Conservation (phyloP, 208 protist species). For the Wallacemonas sp. region DNA sequence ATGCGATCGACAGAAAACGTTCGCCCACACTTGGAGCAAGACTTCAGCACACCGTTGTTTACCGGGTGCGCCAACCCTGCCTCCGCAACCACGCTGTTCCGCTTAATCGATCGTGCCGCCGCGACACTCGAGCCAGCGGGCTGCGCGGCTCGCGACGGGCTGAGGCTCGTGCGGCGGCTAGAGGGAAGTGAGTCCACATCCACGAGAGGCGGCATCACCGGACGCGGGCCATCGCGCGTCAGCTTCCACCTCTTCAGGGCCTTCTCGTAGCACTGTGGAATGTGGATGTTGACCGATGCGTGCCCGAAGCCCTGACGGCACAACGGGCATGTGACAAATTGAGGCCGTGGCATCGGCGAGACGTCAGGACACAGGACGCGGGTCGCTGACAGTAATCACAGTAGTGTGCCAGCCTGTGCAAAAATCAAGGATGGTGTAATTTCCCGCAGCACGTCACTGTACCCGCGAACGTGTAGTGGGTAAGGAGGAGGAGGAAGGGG, state of each 20-base stretch:
- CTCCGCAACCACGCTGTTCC: slow-evolving; percentile 23
- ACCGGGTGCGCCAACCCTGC: slow-evolving; percentile 10
- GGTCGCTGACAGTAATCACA: no score
- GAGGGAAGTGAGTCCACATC: slow-evolving; percentile 6
- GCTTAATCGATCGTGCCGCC: slow-evolving; percentile 46
- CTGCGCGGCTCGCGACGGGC: slow-evolving; percentile 14
- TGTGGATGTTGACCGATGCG: slow-evolving; percentile 84
- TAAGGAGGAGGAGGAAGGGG: neutral
- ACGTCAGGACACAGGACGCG: no score
- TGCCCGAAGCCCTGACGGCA: slow-evolving; percentile 83
- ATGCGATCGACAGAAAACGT: slow-evolving; percentile 90
- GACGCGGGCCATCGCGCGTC: slow-evolving; percentile 70
- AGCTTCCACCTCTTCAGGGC: slow-evolving; percentile 81
- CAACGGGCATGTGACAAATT: slow-evolving; percentile 80
- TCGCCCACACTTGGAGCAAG: slow-evolving; percentile 87
- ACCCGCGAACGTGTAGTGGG: no score
- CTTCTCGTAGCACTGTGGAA: slow-evolving; percentile 91
- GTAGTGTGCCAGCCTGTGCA: no score
- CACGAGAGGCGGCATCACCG: slow-evolving; percentile 64
- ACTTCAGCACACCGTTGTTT: slow-evolving; percentile 70
- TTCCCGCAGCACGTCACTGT: no score
- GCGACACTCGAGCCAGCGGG: slow-evolving; percentile 51
- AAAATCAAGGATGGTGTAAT: no score
- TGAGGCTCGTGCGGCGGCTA: slow-evolving; percentile 5
- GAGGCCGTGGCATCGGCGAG: slow-evolving; percentile 54